Evolutionary conservation across 768 basidiomycete species (phyloP).

Genomic region (Nidula microcarpa): DNA sequence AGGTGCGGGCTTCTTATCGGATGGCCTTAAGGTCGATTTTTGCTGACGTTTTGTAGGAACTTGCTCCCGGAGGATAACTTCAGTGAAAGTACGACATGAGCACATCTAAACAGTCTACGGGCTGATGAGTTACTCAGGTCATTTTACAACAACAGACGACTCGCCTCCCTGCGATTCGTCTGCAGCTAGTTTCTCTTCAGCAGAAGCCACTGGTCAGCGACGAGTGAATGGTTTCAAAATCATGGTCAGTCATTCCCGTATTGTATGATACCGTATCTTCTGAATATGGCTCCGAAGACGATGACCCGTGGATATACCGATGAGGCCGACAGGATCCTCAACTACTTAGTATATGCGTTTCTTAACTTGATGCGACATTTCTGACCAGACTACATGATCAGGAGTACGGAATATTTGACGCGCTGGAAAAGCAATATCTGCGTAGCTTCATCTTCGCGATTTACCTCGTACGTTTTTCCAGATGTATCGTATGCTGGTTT

Average conservation of each 20-base stretch:
- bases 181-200: conserved; percentile 32
- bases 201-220: conserved; percentile 22
- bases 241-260: conserved; percentile 35
- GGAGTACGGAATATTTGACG: conserved; percentile 88
- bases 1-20: conserved; percentile 35
- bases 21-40: conserved; percentile 3
- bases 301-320: conserved; percentile 76
- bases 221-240: conserved; percentile 67
- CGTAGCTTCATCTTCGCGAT: conserved; percentile 84
- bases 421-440: conserved; percentile 80
- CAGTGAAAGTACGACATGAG: conserved; percentile 45
- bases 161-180: conserved; percentile 25
- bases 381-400: conserved; percentile 18
- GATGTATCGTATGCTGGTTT: neutral
- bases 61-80: conserved; percentile 81
- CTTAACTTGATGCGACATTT: neutral
- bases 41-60: conserved; percentile 40
- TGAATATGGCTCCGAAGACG: conserved; percentile 24
- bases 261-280: too few relatives aligned
- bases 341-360: conserved; percentile 55
- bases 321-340: conserved; percentile 78
- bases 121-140: conserved; percentile 27
- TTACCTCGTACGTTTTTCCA: conserved; percentile 55
- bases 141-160: conserved; percentile 52
- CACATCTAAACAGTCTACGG: too few relatives aligned